Evolutionary conservation across 352 stramenopile species (phyloP), one percentile per base, ranked within the genome.

Genomic region (Phytophthora quininea): DNA sequence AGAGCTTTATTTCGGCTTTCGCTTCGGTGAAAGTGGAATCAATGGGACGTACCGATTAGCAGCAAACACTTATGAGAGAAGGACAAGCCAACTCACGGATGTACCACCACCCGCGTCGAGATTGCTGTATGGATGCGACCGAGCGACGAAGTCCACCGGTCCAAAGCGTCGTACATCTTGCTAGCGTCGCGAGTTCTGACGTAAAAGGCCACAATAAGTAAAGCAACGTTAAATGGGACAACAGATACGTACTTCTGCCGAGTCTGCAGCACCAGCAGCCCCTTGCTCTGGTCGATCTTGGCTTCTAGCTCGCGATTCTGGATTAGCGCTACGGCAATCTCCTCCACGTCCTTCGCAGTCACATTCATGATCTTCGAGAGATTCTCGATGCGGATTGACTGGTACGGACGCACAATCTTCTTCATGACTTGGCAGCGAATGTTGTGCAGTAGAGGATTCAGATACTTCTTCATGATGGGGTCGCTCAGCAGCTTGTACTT

Each of bases 341-440:
- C 86, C 66, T 99, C 93, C 0, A 98, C 93, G 32, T 98, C 91
- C 3, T 72, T 57, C 3, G 83, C 65, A 1, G 86, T 64, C 53
- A 98, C 93, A 68, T 98, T 98, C 48, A 99, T 86, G 53, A 95
- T 88, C 48, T 77, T 77, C 19, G 95, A 88, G 48, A 99, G 86
- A 30, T 83, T 96, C 11, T 72, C 57, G 33, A 98, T 76, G n/a
- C 86, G 90, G 67, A 98, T 95, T 10, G 91, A 67, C 49, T 96
- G 86, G 63, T 98, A 99, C 15, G 95, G 94, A 54, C 80, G 85
- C 70, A 98, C 89, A 14, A 97, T 78, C 33, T 87, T 92, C 63
- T 96, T 84, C 62, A 98, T 86, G 12, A 98, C 95, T 62, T 98
- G 92, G 49, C 85, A 95, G 12, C 96, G 89, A 69, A 99, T 98